Base-by-base conservation (phyloP, 176 grass and related monocot genomes). In the Chloris gayana region DNA sequence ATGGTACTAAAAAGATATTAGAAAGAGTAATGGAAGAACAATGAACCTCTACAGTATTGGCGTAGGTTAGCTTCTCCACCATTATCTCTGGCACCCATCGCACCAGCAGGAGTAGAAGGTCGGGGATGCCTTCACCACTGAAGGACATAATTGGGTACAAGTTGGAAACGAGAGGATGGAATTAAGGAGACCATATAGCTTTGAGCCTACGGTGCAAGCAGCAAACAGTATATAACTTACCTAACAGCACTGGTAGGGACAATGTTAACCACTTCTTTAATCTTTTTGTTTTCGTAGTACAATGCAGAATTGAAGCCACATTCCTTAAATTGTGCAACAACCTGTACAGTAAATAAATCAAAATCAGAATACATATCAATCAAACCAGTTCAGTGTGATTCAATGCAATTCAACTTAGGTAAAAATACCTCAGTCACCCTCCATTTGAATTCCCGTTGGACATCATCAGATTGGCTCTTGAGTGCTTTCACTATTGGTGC, bases 61-160 rank as follows among this genome's bases (percentile, higher is more conserved):
- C 60, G 49, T 65, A 93, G 30, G 81, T 93, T 51, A 93, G 80
- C 75, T 82, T 93, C 21, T 87, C 87, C 74, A 85, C 73, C 91
- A 87, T 90, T 77, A 81, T 87, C 72, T 87, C 84, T 77, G 89
- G 91, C 9, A 88, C 81, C 91, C 91, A 93, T 66, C 89, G 80
- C 19, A 93, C 87, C 51, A 93, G 81, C 29, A 93, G 82, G 35
- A 93, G 64, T 31, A 90, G 81, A n/a, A 93, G 80, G 78, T 93
- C 87, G 6, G 91, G 84, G 81, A 90, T 90, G 21, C 91, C 91
- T 87, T 93, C 91, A 14, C 84, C 91, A 75, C 91, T 93, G 67
- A 61, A 74, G 54, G 35, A 44, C 19, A 71, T 79, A 64, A 14
- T 58, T 59, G 26, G 9, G 37, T 30, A 89, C 32, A 86, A 50